Percentiles rank a stretch among this genome's conserved stretches.
phyloP scores from a whole-genome alignment of 495 filamentous ascomycete genomes.

The Coniosporium apollinis region DNA sequence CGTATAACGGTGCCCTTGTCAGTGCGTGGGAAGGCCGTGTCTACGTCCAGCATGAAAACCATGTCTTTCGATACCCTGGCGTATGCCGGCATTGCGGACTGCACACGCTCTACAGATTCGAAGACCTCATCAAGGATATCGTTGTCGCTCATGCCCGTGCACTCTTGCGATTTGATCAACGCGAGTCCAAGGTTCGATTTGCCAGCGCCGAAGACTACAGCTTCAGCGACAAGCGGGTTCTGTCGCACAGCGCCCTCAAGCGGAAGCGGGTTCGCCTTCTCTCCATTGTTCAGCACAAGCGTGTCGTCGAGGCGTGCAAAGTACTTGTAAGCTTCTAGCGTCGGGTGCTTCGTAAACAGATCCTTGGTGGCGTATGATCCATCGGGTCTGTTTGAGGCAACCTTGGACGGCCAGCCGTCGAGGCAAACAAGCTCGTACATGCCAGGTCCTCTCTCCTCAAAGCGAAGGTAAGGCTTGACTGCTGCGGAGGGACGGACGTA shows the following conservation, averaged over 20 bases:
- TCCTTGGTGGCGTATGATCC: slow-evolving; percentile 41
- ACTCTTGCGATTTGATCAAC: slow-evolving; percentile 11
- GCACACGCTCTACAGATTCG: slow-evolving; percentile 11
- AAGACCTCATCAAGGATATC: slow-evolving; percentile 11
- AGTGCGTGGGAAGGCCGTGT: slow-evolving; percentile 8
- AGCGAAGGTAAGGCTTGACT: slow-evolving; percentile 15
- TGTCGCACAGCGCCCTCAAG: slow-evolving; percentile 42
- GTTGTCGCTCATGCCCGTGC: slow-evolving; percentile 4
- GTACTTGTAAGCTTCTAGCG: slow-evolving; percentile 47
- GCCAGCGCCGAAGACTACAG: slow-evolving; percentile 35
- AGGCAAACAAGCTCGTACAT: slow-evolving; percentile 31
- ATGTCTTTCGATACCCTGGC: slow-evolving; percentile 10
- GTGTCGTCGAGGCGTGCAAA: slow-evolving; percentile 43
- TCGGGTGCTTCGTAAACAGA: slow-evolving; percentile 44
- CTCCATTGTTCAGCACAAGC: slow-evolving; percentile 47
- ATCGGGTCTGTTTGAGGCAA: slow-evolving; percentile 35
- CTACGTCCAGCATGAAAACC: slow-evolving; percentile 6
- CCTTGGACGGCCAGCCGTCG: slow-evolving; percentile 32
- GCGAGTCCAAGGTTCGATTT: slow-evolving; percentile 16
- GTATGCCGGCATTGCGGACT: slow-evolving; percentile 7
- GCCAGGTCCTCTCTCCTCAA: slow-evolving; percentile 11
- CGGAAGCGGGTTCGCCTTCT: slow-evolving; percentile 49
- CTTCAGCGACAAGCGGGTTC: slow-evolving; percentile 34
- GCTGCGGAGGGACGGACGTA: slow-evolving; percentile 21
- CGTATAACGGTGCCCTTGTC: slow-evolving; percentile 18